Evolutionary conservation across 495 filamentous ascomycete species (phyloP), one percentile per base, ranked within the genome.

Genomic region (Letharia lupina): DNA sequence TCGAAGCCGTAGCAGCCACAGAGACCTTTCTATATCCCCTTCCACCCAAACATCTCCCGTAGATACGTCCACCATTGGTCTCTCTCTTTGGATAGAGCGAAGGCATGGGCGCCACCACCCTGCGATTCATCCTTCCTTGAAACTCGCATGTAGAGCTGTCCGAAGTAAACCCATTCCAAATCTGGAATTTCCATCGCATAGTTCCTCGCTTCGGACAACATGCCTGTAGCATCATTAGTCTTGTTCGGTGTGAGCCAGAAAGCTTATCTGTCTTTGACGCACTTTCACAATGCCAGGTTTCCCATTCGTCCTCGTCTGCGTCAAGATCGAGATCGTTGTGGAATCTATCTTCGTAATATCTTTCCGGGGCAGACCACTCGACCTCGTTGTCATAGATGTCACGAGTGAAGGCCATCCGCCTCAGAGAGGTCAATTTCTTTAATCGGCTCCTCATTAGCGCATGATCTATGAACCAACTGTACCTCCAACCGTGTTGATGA

Each of bases 391-490:
- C 5, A 42, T 69, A 66, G 37, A 39, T 33, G 41, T 71, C 63
- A 28, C 67, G 48, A 31, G 31, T 66, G 56, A 71, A 66, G 12
- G 63, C 48, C 10, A 66, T 18, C 35, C 59, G 66, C 35, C 37
- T 48, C 31, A 69, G 60, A 28, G 9, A 50, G 39, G 47, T 18
- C 23, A 71, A 23, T 1, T 61, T 35, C 20, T 18, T 15, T 5
- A 71, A 28, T 28, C 50, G n/a, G 10, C 15, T 47, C 44, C 60
- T 45, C 60, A 69, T 61, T 7, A 57, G 8, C 18, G 40, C 9
- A 50, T 69, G 63, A 63, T 70, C 50, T 23, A 70, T 68, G 20
- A 68, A 33, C 69, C 62, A 70, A n/a, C 54, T 52, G 31, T 59
- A 2, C 7, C 20, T n/a, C 63, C 44, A 54, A 28, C 62, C 44